Conservation (phyloP, 306 rosid species). For the Sophora flavescens region DNA sequence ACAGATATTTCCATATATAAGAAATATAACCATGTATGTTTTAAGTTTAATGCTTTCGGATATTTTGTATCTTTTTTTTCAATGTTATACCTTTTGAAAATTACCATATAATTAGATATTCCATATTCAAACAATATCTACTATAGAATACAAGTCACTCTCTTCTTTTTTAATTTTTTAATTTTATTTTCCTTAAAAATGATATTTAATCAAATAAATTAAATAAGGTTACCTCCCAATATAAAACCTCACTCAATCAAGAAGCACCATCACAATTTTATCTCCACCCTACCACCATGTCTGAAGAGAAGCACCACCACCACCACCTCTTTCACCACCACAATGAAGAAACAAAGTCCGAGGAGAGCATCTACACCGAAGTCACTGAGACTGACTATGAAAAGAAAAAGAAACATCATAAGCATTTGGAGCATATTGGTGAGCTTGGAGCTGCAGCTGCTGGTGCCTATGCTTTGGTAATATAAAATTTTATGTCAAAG, state of each 20-base stretch:
- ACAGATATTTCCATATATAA: too few species aligned
- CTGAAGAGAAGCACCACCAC: constrained; percentile 8
- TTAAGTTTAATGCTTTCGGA: too few species aligned
- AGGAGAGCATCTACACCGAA: background rate
- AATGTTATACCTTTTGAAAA: too few species aligned
- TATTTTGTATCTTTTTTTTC: too few species aligned
- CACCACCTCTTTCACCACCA: background rate
- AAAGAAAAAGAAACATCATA: background rate
- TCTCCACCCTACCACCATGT: background rate
- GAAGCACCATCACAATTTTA: background rate
- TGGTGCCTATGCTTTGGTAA: constrained; percentile 19
- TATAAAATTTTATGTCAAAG: background rate
- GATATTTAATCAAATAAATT: background rate
- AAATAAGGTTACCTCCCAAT: background rate
- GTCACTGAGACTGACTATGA: background rate
- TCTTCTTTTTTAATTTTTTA: background rate
- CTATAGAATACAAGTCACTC: background rate
- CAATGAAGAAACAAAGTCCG: background rate
- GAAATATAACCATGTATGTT: too few species aligned
- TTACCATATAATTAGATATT: background rate
- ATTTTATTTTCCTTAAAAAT: background rate
- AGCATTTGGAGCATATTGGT: background rate
- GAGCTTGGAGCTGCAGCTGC: background rate
- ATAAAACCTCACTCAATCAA: background rate
- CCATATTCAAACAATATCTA: background rate